phyloP scores from a whole-genome alignment of 2,329 filamentous ascomycete genomes.

The Emmonsia crescens region DNA sequence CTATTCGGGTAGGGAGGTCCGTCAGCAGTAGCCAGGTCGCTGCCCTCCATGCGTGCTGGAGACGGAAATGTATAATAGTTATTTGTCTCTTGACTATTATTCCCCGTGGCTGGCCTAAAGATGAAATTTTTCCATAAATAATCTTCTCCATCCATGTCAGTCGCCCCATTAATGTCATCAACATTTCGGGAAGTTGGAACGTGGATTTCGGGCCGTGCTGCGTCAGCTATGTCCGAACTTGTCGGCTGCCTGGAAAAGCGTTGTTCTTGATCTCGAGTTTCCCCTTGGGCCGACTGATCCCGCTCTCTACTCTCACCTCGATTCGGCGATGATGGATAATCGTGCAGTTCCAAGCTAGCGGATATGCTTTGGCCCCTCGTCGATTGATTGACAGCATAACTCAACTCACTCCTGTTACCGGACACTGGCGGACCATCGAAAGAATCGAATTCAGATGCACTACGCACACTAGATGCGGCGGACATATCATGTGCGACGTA shows the following conservation, averaged over 20 bases:
- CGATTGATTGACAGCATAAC: not conserved
- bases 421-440: not conserved
- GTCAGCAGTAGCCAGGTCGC: not conserved
- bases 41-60: not conserved
- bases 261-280: not conserved
- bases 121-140: not conserved
- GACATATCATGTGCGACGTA: not conserved
- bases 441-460: not conserved
- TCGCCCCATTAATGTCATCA: not conserved
- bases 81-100: not conserved
- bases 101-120: too few relatives aligned
- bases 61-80: not conserved
- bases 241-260: not conserved
- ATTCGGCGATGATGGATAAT: not conserved
- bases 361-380: not conserved
- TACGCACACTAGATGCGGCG: not conserved
- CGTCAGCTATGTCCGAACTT: not conserved
- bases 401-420: not conserved
- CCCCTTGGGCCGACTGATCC: too few relatives aligned
- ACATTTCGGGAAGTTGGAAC: not conserved
- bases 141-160: not conserved
- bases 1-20: not conserved
- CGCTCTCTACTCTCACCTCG: not conserved
- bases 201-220: not conserved
- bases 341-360: not conserved